Evolutionary conservation across 805 yeast genomes (phyloP).

Genomic region (Deakozyma indianensis): DNA sequence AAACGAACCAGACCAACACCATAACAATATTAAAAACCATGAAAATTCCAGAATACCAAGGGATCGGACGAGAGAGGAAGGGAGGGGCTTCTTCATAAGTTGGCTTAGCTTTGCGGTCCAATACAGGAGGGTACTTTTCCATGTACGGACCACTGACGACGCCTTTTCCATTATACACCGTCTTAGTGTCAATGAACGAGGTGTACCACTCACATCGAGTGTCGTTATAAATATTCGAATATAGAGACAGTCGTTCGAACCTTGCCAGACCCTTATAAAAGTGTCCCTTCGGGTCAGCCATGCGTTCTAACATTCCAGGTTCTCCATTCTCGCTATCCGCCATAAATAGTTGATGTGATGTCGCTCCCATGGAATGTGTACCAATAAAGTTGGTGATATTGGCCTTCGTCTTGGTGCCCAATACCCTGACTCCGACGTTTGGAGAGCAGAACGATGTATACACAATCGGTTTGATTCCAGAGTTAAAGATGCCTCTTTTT

Average conservation of each 20-base stretch:
- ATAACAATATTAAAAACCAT: neutral
- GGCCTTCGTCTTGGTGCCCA: slow-evolving; percentile 34
- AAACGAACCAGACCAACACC: neutral
- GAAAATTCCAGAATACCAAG: neutral
- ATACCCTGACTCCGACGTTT: slow-evolving; percentile 52
- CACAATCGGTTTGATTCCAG: slow-evolving; percentile 36
- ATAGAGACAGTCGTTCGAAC: slow-evolving; percentile 43
- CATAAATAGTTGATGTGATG: slow-evolving; percentile 65
- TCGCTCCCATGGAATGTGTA: slow-evolving; percentile 50
- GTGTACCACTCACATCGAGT: slow-evolving; percentile 77
- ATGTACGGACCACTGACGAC: slow-evolving; percentile 10
- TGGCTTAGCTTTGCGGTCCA: slow-evolving; percentile 5
- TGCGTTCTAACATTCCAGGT: slow-evolving; percentile 33
- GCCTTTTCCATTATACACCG: slow-evolving; percentile 7
- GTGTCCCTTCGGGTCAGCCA: slow-evolving; percentile 49
- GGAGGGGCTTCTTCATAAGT: slow-evolving; percentile 6
- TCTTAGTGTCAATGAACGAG: slow-evolving; percentile 42
- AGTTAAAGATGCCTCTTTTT: slow-evolving; percentile 36
- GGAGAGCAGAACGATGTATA: slow-evolving; percentile 57
- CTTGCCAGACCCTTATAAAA: slow-evolving; percentile 40
- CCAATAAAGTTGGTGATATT: slow-evolving; percentile 47
- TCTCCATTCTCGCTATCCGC: slow-evolving; percentile 25
- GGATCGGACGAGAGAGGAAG: slow-evolving; percentile 1
- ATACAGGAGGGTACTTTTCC: slow-evolving; percentile 11
- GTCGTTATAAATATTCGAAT: slow-evolving; percentile 70